Evolutionary conservation across 108 stramenopile genomes (phyloP).

Genomic region (Skeletonema grethae): DNA sequence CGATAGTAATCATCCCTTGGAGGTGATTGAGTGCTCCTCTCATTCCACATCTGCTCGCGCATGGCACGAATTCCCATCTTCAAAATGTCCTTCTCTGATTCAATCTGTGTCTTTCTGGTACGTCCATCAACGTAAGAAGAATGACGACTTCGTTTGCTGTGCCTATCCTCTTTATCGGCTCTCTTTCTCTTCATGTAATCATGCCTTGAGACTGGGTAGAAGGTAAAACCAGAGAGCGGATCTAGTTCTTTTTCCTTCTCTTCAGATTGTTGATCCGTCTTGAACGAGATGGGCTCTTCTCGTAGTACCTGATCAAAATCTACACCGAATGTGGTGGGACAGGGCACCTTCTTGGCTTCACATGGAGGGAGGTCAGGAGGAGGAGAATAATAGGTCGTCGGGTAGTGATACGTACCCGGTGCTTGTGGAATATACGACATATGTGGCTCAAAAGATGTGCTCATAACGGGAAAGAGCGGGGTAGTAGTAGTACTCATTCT

Average conservation of each 20-base stretch:
- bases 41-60: background rate
- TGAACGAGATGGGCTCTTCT: background rate
- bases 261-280: background rate
- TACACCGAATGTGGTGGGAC: background rate
- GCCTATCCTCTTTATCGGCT: background rate
- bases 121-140: background rate
- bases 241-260: background rate
- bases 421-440: background rate
- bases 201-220: background rate
- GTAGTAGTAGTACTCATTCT: background rate
- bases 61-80: background rate
- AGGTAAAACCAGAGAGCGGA: background rate
- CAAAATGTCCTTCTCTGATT: background rate
- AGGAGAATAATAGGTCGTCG: too few relatives aligned
- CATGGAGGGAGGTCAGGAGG: too few relatives aligned
- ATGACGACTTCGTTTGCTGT: background rate
- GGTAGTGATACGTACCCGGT: too few relatives aligned
- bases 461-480: background rate
- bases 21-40: background rate
- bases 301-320: background rate
- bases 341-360: too few relatives aligned
- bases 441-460: background rate
- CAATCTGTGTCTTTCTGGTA: background rate
- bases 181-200: background rate
- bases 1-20: background rate